Evolutionary conservation across 1,284 basidiomycete species (phyloP), one percentile per base, ranked within the genome.

Genomic region (Tilletiaria anomala): DNA sequence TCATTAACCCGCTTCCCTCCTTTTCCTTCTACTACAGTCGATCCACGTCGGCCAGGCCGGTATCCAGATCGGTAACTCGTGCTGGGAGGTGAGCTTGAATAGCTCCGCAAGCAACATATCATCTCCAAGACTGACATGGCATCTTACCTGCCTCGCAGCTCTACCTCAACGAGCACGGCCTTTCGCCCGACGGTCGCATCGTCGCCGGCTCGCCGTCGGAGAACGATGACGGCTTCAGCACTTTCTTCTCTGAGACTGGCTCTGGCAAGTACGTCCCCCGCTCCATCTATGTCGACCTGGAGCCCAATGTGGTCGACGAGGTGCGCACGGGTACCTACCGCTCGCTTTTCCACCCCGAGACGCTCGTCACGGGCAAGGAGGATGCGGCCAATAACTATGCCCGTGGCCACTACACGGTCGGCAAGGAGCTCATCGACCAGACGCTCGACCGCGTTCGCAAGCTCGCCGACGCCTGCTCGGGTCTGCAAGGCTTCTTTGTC

Each of bases 401-500:
- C 82, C 59, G 84, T 87, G 54, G 51, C 41, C 69, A 70, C 60
- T 96, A 97, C 74, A 97, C 91, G 46, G 78, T 96, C 64, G 89
- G 89, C 56, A 96, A 94, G 72, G 89, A 94, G 71, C 58, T 29
- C 10, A 71, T 73, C 58, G 75, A 77, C 70, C 70, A 80, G 42
- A 88, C 91, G 45, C 85, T 96, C 78, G 93, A 97, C 73, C 88
- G 83, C 70, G 74, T 96, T 54, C 84, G 93, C 67, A 82, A 86
- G 60, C 79, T 97, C 53, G 86, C 91, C 45, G 93, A 97, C 72
- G 93, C 91, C 73, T 94, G 89, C 75, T 80, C 81, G 35, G 93
- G 93, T 68, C 80, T 97, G 35, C 93, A 99, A 72, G 91, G 93
- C 59, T 97, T 97, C 78, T 97, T 99, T 69, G 87, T 97, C 67